Conservation (phyloP, 768 basidiomycete species). For the Mycena alexandri region DNA sequence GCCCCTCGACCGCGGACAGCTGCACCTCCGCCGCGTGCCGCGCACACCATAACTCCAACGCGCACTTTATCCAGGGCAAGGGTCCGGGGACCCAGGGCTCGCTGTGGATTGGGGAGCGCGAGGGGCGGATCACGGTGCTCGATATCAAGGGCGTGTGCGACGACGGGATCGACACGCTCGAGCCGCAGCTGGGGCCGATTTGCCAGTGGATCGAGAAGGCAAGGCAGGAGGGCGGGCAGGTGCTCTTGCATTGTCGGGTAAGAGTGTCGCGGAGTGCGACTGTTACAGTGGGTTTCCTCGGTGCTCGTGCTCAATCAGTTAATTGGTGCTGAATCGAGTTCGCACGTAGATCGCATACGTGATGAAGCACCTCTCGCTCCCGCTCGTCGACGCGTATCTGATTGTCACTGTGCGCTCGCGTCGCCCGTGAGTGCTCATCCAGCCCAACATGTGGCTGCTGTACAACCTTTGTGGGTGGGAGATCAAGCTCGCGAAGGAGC, state of each 20-base stretch:
- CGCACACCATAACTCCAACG: constrained; percentile 46
- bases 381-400: constrained; percentile 94
- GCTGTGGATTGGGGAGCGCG: constrained; percentile 88
- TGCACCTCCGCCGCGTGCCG: constrained; percentile 35
- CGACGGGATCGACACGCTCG: constrained; percentile 94
- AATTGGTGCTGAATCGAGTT: constrained; percentile 13
- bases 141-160: constrained; percentile 95
- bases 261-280: constrained; percentile 97
- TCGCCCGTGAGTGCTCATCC: constrained; percentile 89
- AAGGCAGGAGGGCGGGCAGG: constrained; percentile 84
- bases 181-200: constrained; percentile 64
- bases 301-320: constrained; percentile 19
- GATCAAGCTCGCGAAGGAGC: constrained; percentile 86
- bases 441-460: constrained; percentile 96
- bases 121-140: constrained; percentile 90
- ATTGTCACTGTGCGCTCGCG: constrained; percentile 93
- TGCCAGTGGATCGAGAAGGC: constrained; percentile 96
- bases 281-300: constrained; percentile 73
- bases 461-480: constrained; percentile 98
- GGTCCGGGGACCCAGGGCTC: constrained; percentile 72
- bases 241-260: constrained; percentile 97
- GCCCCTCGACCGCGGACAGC: constrained; percentile 39
- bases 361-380: constrained; percentile 90
- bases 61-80: constrained; percentile 58
- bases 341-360: constrained; percentile 87